A percentile compares a stretch with the other conserved stretches of the same genome.
These are phyloP conservation scores for Usnea hakonensis DNA, from an alignment of 495 filamentous ascomycete species.

Conservation along the genomic window DNA sequence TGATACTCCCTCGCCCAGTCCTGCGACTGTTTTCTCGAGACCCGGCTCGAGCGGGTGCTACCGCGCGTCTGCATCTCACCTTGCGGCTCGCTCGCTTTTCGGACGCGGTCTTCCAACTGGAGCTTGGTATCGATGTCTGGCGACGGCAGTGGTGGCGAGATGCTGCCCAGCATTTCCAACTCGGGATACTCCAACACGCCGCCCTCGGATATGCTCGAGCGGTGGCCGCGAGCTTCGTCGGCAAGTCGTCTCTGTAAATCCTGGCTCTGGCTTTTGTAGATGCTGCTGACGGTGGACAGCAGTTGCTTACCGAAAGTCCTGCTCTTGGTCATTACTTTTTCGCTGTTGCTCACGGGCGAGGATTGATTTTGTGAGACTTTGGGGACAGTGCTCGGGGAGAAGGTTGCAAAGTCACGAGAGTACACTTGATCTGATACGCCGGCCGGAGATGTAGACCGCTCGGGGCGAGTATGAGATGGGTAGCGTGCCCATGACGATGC, in stretches of 20 bases:
- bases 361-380: background rate
- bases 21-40: slow-evolving; percentile 3
- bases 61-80: background rate
- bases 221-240: slow-evolving; percentile 15
- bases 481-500: slow-evolving; percentile 19
- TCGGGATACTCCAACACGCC: slow-evolving; percentile 20
- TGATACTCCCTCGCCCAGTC: slow-evolving; percentile 9
- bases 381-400: background rate
- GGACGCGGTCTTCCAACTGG: background rate
- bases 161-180: slow-evolving; percentile 16
- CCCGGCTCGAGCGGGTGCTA: background rate
- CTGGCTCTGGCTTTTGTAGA: slow-evolving; percentile 21
- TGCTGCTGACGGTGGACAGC: slow-evolving; percentile 8
- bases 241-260: slow-evolving; percentile 13
- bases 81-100: background rate
- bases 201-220: slow-evolving; percentile 18
- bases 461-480: slow-evolving; percentile 18
- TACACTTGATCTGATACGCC: slow-evolving; percentile 17
- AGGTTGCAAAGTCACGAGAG: slow-evolving; percentile 17
- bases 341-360: slow-evolving; percentile 14
- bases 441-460: slow-evolving; percentile 15
- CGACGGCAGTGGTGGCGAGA: slow-evolving; percentile 7
- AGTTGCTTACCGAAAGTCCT: slow-evolving; percentile 9
- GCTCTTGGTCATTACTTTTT: background rate
- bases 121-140: slow-evolving; percentile 5